Base-by-base conservation (phyloP, 768 basidiomycete species). In the Infundibulicybe gibba region DNA sequence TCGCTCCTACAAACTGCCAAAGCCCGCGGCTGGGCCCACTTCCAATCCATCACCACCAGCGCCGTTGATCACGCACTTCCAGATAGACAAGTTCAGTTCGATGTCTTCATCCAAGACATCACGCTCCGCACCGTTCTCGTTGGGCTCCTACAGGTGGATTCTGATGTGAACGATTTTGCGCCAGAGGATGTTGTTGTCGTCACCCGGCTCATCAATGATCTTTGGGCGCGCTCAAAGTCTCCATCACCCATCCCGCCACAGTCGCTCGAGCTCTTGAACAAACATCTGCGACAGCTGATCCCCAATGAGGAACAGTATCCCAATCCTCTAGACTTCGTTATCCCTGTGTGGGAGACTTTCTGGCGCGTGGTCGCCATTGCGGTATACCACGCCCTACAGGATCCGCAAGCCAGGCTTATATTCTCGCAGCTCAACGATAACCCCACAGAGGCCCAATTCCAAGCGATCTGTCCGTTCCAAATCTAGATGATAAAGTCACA, bases 331-430 rank as follows among this genome's bases (percentile, higher is more conserved):
- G 69, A 82, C 39, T 70, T 70, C 46, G 67, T 85, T 44, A 70
- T 84, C 39, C 82, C 82, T 0, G 62, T 76, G 1, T 85, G 79
- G 68, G 83, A 85, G 55, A 78, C 76, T 0, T 61, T 83, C 38
- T 84, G 83, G 83, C 72, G 80, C 12, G 71, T 83, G 16, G 65
- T 80, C 43, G 81, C 81, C 1, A 62, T 65, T 5, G 54, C 64
- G 0, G 56, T 76, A 0, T 71, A 75, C 1, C 61, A 72, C 41
- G 61, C 69, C 12, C 61, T 65, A 14, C 48, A 65, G 3, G 53
- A 67, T 11, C 49, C 53, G 9, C 47, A 49, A 0, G 49, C 54
- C 9, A 41, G 50, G 31, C 40, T 60, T 6, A 57, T 62, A 0
- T 72, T 83, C 46, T 42, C 57, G 3, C 60, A 62, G 5, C 67